phyloP scores from a whole-genome alignment of 75 land plant species.

The Pseudotsuga menziesii region DNA sequence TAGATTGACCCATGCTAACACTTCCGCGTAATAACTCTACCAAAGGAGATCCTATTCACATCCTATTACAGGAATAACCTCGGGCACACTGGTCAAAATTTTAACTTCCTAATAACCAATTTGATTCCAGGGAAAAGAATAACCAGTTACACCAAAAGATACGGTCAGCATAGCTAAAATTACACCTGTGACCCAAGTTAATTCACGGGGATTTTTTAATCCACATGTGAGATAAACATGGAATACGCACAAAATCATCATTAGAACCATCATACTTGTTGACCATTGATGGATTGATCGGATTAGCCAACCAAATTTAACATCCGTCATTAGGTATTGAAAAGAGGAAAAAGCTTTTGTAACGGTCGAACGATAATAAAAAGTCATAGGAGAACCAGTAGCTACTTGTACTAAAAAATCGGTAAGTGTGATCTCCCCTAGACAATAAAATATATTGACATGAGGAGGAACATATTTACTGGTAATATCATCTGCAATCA shows the following conservation, averaged over 20 bases:
- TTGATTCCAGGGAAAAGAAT: background rate
- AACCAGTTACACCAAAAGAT: background rate
- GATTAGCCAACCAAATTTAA: background rate
- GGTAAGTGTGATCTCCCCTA: constrained; percentile 4
- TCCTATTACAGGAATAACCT: background rate
- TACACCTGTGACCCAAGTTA: background rate
- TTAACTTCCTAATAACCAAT: background rate
- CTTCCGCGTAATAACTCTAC: background rate
- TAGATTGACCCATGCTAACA: background rate
- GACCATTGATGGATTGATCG: background rate
- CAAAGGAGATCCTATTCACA: constrained; percentile 1
- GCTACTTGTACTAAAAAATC: constrained; percentile 5
- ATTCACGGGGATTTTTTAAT: background rate
- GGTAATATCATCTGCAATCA: constrained; percentile 8
- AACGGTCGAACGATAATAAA: background rate
- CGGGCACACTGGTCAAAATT: constrained; percentile 1
- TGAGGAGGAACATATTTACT: constrained; percentile 16
- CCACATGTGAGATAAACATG: constrained; percentile 1
- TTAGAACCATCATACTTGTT: background rate
- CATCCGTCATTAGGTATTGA: background rate
- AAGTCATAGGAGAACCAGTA: constrained; percentile 4
- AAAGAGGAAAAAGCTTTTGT: background rate
- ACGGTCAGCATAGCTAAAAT: background rate
- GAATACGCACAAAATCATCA: constrained; percentile 11
- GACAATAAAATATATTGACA: constrained; percentile 8